A percentile compares a stretch with the other conserved stretches of the same genome.
These are phyloP conservation scores for Paraglomus brasilianum DNA, from an alignment of 192 early-diverging fungal genomes.

Conservation along the genomic window DNA sequence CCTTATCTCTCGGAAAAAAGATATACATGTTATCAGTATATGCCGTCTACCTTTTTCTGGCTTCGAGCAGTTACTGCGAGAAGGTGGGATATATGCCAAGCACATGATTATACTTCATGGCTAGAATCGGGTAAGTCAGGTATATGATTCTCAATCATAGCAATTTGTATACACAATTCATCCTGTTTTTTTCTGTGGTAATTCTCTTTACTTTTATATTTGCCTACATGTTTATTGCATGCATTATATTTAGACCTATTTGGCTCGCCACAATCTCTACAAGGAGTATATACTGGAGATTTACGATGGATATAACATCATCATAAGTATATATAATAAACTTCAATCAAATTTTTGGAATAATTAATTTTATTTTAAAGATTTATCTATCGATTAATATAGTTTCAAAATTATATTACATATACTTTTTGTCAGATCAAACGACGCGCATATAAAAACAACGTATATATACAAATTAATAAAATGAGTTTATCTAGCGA, in stretches of 20 bases:
- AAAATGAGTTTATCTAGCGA: constrained; percentile 19
- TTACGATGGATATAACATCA: constrained; percentile 20
- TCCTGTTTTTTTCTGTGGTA: constrained; percentile 1
- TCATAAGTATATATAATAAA: too few relatives aligned
- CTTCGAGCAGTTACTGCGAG: too few relatives aligned
- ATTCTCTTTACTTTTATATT: constrained; percentile 4
- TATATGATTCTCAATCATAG: constrained; percentile 13
- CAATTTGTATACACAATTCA: constrained; percentile 9
- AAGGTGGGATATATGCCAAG: background rate
- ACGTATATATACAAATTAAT: constrained; percentile 9
- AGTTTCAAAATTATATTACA: background rate
- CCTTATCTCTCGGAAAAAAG: too few relatives aligned
- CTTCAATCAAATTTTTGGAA: too few relatives aligned
- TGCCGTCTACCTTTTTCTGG: too few relatives aligned
- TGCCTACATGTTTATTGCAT: background rate
- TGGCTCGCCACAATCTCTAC: constrained; percentile 22
- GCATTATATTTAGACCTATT: constrained; percentile 14
- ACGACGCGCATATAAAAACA: constrained; percentile 1
- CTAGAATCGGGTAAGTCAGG: constrained; percentile 15
- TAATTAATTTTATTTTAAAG: constrained; percentile 25
- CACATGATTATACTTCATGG: background rate
- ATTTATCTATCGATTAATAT: background rate
- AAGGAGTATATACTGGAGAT: constrained; percentile 4
- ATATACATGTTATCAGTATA: too few relatives aligned
- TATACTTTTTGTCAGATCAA: constrained; percentile 14